Base-by-base conservation (phyloP, 2,329 filamentous ascomycete genomes). In the Cladophialophora carrionii region DNA sequence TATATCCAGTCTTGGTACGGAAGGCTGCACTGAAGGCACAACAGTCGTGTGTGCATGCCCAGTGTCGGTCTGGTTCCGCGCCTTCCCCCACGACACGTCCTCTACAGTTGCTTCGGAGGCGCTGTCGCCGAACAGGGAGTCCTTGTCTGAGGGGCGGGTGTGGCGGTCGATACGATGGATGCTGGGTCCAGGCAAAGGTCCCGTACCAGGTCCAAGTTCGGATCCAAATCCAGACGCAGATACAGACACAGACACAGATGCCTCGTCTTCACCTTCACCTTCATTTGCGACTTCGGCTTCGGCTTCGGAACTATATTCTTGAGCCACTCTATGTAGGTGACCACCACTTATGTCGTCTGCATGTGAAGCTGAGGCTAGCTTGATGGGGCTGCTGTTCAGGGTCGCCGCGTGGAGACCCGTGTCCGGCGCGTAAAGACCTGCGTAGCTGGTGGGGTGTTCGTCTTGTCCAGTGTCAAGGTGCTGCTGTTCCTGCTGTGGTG, bases 111-210 rank as follows among this genome's bases (percentile, higher is more conserved):
- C 22, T 20, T 54, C 52, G 29, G 52, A 54, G 26, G 22, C 41
- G 10, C 54, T 57, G 53, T 52, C 54, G 20, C 48, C 61, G 26
- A 63, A 63, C 32, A 63, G 48, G 9, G 61, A 58, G 43, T 63
- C 61, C 9, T 59, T 48, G 26, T 63, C 61, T 32, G 54, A 58
- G 6, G 46, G 49, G 1, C 46, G 9, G 7, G 34, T 32, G 14
- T 55, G 55, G 12, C 34, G 34, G 20, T 41, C 7, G 7, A 5
- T 6, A n/a, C 17, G 8, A 31, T 26, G 4, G 3, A n/a, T n/a
- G n/a, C n/a, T n/a, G n/a, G n/a, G n/a, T n/a, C n/a, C n/a, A n/a
- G n/a, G n/a, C n/a, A n/a, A n/a, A n/a, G n/a, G n/a, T n/a, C n/a
- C n/a, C n/a, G 31, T 32, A 48, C 48, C 52, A n/a, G 7, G 24